These are phyloP conservation scores for Trametes cingulata DNA, from an alignment of 768 basidiomycete genomes.

Conservation along the genomic window DNA sequence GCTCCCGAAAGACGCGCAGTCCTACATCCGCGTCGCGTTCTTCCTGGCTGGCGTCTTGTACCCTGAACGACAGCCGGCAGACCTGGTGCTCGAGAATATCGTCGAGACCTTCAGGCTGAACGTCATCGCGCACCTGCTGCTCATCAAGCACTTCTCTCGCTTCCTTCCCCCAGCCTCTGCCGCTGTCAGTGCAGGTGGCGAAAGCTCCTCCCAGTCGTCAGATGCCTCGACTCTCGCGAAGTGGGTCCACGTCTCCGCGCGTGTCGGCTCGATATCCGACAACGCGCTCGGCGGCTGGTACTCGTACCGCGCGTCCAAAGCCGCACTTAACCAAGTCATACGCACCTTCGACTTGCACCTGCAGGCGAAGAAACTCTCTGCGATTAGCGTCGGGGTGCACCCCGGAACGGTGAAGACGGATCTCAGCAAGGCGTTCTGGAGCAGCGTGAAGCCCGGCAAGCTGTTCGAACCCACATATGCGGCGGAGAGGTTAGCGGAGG, in stretches of 20 bases:
- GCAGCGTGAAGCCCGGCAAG: slow-evolving; percentile 37
- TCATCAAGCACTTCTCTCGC: slow-evolving; percentile 62
- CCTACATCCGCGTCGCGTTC: slow-evolving; percentile 56
- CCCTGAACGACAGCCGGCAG: slow-evolving; percentile 54
- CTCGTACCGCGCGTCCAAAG: slow-evolving; percentile 62
- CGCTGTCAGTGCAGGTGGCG: not conserved
- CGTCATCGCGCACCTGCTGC: slow-evolving; percentile 57
- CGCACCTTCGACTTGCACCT: slow-evolving; percentile 61
- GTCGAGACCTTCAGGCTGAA: slow-evolving; percentile 55
- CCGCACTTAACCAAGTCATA: slow-evolving; percentile 63
- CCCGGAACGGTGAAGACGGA: slow-evolving; percentile 64
- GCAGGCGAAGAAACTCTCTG: slow-evolving; percentile 44
- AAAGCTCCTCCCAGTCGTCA: not conserved
- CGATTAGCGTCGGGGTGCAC: slow-evolving; percentile 57
- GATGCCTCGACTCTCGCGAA: slow-evolving; percentile 39
- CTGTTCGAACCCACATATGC: slow-evolving; percentile 54
- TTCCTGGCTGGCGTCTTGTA: slow-evolving; percentile 55
- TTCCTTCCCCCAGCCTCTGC: slow-evolving; percentile 47
- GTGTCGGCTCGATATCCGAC: slow-evolving; percentile 59
- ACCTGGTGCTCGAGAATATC: slow-evolving; percentile 45
- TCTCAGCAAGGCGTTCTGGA: slow-evolving; percentile 56
- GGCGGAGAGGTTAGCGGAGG: slow-evolving; percentile 45
- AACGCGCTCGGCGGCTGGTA: slow-evolving; percentile 63
- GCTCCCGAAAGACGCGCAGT: slow-evolving; percentile 34
- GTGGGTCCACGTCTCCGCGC: slow-evolving; percentile 62